Percentiles rank a stretch among this genome's conserved stretches.
These are phyloP conservation scores for Lecanicillium sp. DNA, from an alignment of 2,329 filamentous ascomycete species.

Conservation along the genomic window DNA sequence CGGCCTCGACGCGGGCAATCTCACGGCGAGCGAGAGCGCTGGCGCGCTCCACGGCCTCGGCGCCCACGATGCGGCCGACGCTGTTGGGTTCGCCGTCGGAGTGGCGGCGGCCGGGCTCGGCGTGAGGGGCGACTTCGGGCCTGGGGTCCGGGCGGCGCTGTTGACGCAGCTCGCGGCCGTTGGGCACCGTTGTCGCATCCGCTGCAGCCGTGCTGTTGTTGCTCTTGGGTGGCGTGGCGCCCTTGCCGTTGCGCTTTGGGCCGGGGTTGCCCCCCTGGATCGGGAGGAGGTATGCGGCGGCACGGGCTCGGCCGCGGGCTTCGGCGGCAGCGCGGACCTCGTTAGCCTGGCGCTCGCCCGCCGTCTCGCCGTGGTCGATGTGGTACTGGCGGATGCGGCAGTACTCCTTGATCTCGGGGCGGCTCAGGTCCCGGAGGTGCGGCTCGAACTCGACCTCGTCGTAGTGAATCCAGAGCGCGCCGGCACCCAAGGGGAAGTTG, in stretches of 20 bases:
- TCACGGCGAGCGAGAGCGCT: constrained; percentile 45
- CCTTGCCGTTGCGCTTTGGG: background rate
- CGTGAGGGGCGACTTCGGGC: too few relatives aligned
- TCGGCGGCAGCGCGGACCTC: constrained; percentile 47
- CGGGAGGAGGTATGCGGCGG: constrained; percentile 21
- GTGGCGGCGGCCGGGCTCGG: constrained; percentile 25
- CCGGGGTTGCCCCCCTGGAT: constrained; percentile 21
- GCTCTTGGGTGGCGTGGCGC: too few relatives aligned
- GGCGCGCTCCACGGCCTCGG: constrained; percentile 37
- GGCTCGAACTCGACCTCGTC: constrained; percentile 55
- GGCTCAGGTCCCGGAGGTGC: constrained; percentile 44
- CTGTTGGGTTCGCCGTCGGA: constrained; percentile 13
- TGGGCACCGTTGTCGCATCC: too few relatives aligned
- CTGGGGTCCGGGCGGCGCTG: constrained; percentile 35
- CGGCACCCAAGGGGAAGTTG: constrained; percentile 55
- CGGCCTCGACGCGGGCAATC: constrained; percentile 45
- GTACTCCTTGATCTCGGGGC: constrained; percentile 58
- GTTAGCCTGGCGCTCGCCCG: constrained; percentile 43
- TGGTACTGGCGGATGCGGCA: constrained; percentile 55
- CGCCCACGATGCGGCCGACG: constrained; percentile 18
- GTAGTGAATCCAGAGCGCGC: constrained; percentile 56
- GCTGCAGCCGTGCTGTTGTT: too few relatives aligned
- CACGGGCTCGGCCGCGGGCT: constrained; percentile 42
- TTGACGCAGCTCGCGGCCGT: constrained; percentile 37
- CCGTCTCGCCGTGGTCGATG: constrained; percentile 46